Conservation (phyloP, 2,329 filamentous ascomycete species). For the Cordyceps pruinosa region DNA sequence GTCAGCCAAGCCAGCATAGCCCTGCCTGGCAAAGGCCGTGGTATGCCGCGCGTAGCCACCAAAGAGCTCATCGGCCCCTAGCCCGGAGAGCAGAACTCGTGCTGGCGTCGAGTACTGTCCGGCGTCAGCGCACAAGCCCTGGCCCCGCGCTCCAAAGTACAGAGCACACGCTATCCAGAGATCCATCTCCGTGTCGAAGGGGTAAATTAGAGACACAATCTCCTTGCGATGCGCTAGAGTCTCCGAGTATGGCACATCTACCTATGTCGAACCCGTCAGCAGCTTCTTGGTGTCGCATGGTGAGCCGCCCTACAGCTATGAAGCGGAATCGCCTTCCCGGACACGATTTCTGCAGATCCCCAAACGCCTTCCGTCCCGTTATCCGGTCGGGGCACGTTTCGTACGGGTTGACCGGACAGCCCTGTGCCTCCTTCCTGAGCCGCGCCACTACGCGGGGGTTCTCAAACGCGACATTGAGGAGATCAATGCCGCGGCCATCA, state of each 20-base stretch:
- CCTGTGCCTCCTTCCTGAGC: no score
- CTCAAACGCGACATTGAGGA: slow-evolving; percentile 95
- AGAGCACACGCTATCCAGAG: slow-evolving; percentile 86
- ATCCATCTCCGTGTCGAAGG: slow-evolving; percentile 98
- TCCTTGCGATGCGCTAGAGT: slow-evolving; percentile 59
- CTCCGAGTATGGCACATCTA: slow-evolving; percentile 77
- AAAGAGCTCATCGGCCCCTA: slow-evolving; percentile 94
- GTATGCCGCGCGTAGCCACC: slow-evolving; percentile 85
- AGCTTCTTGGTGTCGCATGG: slow-evolving; percentile 10
- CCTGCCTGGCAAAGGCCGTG: slow-evolving; percentile 62
- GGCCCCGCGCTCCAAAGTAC: slow-evolving; percentile 86
- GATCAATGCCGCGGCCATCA: slow-evolving; percentile 62
- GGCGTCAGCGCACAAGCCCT: slow-evolving; percentile 37
- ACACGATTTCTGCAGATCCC: slow-evolving; percentile 66
- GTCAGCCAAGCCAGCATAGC: slow-evolving; percentile 65
- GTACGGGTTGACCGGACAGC: slow-evolving; percentile 43
- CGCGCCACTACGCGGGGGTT: slow-evolving; percentile 70
- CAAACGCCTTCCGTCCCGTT: slow-evolving; percentile 73
- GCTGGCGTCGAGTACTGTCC: slow-evolving; percentile 59
- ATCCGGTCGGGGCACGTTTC: slow-evolving; percentile 85
- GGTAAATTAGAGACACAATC: slow-evolving; percentile 73
- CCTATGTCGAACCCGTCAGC: slow-evolving; percentile 34
- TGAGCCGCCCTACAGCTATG: slow-evolving; percentile 48
- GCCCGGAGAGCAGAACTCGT: slow-evolving; percentile 79
- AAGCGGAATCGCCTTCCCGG: slow-evolving; percentile 74